Conservation (phyloP, 306 rosid species). For the Pterocarpus macrocarpus region DNA sequence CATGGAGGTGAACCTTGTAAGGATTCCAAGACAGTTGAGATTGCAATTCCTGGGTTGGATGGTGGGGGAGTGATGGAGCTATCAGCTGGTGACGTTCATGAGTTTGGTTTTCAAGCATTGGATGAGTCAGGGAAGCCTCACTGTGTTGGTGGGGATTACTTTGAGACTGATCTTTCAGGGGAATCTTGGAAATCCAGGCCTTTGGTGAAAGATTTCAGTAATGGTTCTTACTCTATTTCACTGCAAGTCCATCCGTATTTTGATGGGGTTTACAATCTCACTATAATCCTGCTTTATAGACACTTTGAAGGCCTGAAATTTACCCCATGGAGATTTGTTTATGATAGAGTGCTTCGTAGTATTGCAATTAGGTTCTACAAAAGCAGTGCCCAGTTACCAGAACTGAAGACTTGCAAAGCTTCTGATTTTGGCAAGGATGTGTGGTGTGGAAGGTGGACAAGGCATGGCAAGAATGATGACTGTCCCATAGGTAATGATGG, state of each 20-base stretch:
- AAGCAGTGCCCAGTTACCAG: constrained; percentile 60
- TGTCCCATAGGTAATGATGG: constrained; percentile 79
- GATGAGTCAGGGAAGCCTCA: constrained; percentile 74
- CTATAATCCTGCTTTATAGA: constrained; percentile 79
- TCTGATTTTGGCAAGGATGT: constrained; percentile 77
- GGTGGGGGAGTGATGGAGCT: constrained; percentile 54
- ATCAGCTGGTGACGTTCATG: constrained; percentile 81
- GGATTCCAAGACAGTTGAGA: constrained; percentile 70
- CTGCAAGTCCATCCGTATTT: constrained; percentile 93
- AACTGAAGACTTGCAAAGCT: constrained; percentile 61
- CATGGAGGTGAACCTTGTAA: constrained; percentile 86
- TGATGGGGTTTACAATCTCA: constrained; percentile 73
- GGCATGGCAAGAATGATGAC: constrained; percentile 77
- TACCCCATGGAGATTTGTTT: constrained; percentile 72
- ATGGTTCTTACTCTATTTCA: constrained; percentile 81
- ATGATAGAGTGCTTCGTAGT: constrained; percentile 64
- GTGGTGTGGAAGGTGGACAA: constrained; percentile 97
- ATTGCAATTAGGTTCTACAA: constrained; percentile 64
- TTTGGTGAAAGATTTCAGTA: constrained; percentile 76
- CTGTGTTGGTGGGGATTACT: constrained; percentile 95
- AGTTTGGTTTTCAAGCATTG: constrained; percentile 74
- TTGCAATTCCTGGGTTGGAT: constrained; percentile 79
- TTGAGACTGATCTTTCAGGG: constrained; percentile 91
- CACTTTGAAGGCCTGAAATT: constrained; percentile 86
- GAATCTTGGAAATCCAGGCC: constrained; percentile 94